Percentiles rank a stretch among this genome's conserved stretches.
Conservation (phyloP, 371 early-diverging fungal species). For the Apophysomyces trapeziformis region DNA sequence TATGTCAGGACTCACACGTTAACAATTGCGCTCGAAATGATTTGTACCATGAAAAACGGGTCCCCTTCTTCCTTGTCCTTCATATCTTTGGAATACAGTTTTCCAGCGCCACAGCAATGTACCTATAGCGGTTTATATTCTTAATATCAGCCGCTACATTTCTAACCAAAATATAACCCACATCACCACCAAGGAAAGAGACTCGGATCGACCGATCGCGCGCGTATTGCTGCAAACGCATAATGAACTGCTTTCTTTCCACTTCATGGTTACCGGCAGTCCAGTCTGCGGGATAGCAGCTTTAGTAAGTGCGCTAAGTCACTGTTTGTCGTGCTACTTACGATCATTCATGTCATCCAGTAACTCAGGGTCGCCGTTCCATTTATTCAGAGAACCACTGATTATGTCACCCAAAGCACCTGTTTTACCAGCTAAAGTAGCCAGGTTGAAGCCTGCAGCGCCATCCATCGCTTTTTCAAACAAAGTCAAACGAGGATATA, state of each 20-base stretch:
- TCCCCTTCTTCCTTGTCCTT: constrained; percentile 61
- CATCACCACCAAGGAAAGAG: constrained; percentile 86
- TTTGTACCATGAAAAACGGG: constrained; percentile 74
- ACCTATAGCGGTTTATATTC: constrained; percentile 22
- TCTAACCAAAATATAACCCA: constrained; percentile 25
- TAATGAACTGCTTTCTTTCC: constrained; percentile 72
- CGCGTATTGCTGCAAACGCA: constrained; percentile 69
- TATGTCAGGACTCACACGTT: constrained; percentile 43
- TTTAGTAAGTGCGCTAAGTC: neutral
- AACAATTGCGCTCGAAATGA: constrained; percentile 80
- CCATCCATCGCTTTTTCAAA: constrained; percentile 67
- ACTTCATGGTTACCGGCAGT: constrained; percentile 70
- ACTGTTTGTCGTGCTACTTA: constrained; percentile 21
- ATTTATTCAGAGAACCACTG: constrained; percentile 53
- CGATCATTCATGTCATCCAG: constrained; percentile 83
- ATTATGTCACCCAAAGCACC: constrained; percentile 45
- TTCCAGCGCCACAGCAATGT: constrained; percentile 80
- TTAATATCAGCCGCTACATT: neutral
- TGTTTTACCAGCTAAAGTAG: constrained; percentile 42
- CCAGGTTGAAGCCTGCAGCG: constrained; percentile 39
- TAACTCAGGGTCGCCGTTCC: constrained; percentile 84
- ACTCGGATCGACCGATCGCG: constrained; percentile 68
- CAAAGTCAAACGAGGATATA: constrained; percentile 75
- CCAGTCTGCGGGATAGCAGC: constrained; percentile 52
- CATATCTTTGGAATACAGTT: constrained; percentile 54